Evolutionary conservation across 306 rosid genomes (phyloP), one percentile per base, ranked within the genome.

Genomic region (Quercus agrifolia): DNA sequence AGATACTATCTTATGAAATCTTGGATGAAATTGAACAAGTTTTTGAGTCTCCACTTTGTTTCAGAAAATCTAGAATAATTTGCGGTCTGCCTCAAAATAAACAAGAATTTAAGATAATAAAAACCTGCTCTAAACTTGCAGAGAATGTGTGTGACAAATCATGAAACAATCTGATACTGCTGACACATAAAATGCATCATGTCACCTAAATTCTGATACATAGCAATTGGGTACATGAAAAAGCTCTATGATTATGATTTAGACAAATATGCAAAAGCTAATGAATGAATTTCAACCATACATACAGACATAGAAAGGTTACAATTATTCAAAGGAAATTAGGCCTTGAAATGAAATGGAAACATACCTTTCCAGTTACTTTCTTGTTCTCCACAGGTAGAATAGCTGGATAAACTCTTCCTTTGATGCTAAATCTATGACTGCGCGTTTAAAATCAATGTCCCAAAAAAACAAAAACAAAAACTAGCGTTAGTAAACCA

Each of bases 361-460:
- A 41, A 38, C 79, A 70, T 57, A 87, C 96, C 97, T 82, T 90
- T 76, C 98, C 98, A 19, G 82, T 67, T 51, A 93, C 92, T 77
- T 85, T 83, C 55, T 87, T 67, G 20, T 80, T 73, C 64, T 82
- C 77, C 14, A 93, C 88, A 0, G 99, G 99, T 20, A 91, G 79
- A 81, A 95, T 93, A 76, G 99, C 97, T 2, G 99, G 98, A 87
- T 95, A 95, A 46, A 91, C 93, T 46, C 97, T 97, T 82, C 80
- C 93, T 83, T 87, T 91, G 91, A 92, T 87, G 86, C 91, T 90
- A 56, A 86, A 95, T 78, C 99, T 82, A 25, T 89, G 94, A 80
- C 98, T 95, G 79, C 84, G 75, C 19, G 52, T 19, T 58, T 28
- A 71, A 21, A 23, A 71, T 49, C 64, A 14, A 68, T 67, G 56